Percentiles rank a stretch among this genome's conserved stretches.
Conservation (phyloP, 2,329 filamentous ascomycete species). For the Fonsecaea monophora region DNA sequence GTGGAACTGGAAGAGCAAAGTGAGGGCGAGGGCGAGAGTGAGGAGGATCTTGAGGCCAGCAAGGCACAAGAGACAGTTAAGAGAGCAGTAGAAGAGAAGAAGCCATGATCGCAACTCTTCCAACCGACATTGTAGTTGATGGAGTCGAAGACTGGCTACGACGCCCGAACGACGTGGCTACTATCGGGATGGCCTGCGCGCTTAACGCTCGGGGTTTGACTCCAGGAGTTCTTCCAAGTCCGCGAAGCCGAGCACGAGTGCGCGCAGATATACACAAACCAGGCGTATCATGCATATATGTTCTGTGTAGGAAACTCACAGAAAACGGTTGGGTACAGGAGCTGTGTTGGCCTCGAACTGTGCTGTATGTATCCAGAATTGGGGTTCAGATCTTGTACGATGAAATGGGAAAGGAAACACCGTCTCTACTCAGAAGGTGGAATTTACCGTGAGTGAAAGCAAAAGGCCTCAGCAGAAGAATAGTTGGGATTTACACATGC, state of each 20-base stretch:
- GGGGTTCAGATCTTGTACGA: not conserved
- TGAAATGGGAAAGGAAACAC: not conserved
- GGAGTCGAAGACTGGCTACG: not conserved
- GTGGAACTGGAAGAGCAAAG: constrained; percentile 48
- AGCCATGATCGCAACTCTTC: constrained; percentile 2
- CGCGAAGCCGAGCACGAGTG: not conserved
- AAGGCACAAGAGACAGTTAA: constrained; percentile 34
- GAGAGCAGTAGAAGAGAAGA: constrained; percentile 34
- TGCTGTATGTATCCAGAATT: not conserved
- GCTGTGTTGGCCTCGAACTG: not conserved
- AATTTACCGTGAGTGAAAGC: too few relatives aligned
- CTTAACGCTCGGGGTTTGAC: not conserved
- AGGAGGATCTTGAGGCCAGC: constrained; percentile 44
- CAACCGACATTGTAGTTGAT: not conserved
- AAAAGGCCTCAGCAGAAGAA: constrained; percentile 16
- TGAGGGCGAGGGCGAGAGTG: constrained; percentile 43
- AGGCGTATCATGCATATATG: not conserved
- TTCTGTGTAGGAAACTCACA: constrained; percentile 3
- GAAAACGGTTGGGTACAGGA: not conserved
- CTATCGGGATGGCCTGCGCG: not conserved
- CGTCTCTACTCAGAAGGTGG: constrained; percentile 5
- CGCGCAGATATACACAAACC: not conserved
- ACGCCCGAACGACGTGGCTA: not conserved
- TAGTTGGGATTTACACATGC: constrained; percentile 22
- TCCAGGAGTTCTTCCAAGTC: not conserved